These are phyloP conservation scores for Starmerella davenportii DNA, from an alignment of 805 yeast genomes.

Conservation along the genomic window DNA sequence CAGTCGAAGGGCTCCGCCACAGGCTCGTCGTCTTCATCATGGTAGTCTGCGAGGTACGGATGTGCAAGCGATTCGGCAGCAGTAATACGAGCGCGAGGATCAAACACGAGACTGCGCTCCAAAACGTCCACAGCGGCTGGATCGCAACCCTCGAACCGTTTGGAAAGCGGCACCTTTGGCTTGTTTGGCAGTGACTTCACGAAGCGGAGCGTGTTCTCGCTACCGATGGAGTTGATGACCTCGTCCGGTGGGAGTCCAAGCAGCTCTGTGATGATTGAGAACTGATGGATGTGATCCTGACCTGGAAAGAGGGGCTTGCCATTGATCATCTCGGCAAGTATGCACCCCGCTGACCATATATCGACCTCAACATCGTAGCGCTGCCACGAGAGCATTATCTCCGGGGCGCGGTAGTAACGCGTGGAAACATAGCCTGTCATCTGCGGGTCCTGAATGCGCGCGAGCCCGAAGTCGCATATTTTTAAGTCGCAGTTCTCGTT, in stretches of 20 bases:
- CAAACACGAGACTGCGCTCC: slow-evolving; percentile 81
- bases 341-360: slow-evolving; percentile 96
- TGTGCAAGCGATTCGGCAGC: slow-evolving; percentile 82
- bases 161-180: slow-evolving; percentile 75
- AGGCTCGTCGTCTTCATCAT: slow-evolving; percentile 96
- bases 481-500: slow-evolving; percentile 83
- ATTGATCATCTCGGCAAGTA: slow-evolving; percentile 92
- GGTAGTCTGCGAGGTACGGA: slow-evolving; percentile 85
- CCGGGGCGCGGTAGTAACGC: slow-evolving; percentile 92
- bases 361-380: slow-evolving; percentile 93
- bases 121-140: slow-evolving; percentile 66
- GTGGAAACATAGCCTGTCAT: slow-evolving; percentile 98
- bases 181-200: slow-evolving; percentile 85
- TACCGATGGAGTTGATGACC: slow-evolving; percentile 87
- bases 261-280: slow-evolving; percentile 86
- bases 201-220: slow-evolving; percentile 84
- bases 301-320: slow-evolving; percentile 97
- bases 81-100: slow-evolving; percentile 82
- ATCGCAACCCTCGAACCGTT: slow-evolving; percentile 53
- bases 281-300: slow-evolving; percentile 95
- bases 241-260: slow-evolving; percentile 93
- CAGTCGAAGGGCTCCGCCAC: slow-evolving; percentile 89
- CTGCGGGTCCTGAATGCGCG: slow-evolving; percentile 94
- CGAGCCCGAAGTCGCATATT: slow-evolving; percentile 87
- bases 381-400: slow-evolving; percentile 97